These are phyloP conservation scores for Syncephalastrum sp. DNA, from an alignment of 371 early-diverging fungal genomes.

Conservation along the genomic window DNA sequence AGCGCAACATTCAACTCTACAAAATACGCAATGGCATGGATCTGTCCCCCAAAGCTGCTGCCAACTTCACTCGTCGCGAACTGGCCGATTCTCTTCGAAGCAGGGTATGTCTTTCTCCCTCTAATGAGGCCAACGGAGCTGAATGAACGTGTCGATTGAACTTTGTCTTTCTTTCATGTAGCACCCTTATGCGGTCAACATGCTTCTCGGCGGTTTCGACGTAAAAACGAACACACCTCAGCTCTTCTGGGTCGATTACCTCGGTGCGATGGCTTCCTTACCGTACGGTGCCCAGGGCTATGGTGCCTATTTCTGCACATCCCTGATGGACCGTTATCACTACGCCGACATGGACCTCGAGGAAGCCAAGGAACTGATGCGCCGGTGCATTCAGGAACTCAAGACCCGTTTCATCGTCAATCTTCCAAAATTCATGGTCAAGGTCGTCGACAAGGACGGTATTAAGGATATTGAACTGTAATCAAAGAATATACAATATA, in stretches of 20 bases:
- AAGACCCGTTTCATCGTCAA: conserved; percentile 87
- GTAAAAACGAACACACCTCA: conserved; percentile 69
- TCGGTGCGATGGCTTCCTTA: conserved; percentile 78
- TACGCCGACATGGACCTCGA: conserved; percentile 79
- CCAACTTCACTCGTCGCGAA: conserved; percentile 84
- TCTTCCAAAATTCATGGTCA: conserved; percentile 79
- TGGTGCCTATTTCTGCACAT: conserved; percentile 87
- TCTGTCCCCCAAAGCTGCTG: conserved; percentile 78
- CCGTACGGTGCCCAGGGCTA: conserved; percentile 95
- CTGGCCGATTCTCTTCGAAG: conserved; percentile 86
- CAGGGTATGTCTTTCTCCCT: conserved; percentile 58
- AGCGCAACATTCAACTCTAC: conserved; percentile 90
- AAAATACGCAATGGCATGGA: conserved; percentile 84
- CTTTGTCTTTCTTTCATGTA: conserved; percentile 20
- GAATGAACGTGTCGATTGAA: neutral
- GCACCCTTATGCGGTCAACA: conserved; percentile 89
- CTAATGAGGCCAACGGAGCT: neutral
- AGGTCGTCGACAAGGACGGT: conserved; percentile 86
- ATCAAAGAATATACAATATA: conserved; percentile 6
- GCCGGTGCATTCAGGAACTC: conserved; percentile 86
- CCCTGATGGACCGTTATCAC: conserved; percentile 94
- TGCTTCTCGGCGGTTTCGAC: conserved; percentile 88
- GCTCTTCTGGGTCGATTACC: conserved; percentile 94
- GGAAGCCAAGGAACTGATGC: conserved; percentile 77
- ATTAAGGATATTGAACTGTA: conserved; percentile 61